Evolutionary conservation across 2,329 filamentous ascomycete genomes (phyloP).

Genomic region (Fusarium sublunatum): DNA sequence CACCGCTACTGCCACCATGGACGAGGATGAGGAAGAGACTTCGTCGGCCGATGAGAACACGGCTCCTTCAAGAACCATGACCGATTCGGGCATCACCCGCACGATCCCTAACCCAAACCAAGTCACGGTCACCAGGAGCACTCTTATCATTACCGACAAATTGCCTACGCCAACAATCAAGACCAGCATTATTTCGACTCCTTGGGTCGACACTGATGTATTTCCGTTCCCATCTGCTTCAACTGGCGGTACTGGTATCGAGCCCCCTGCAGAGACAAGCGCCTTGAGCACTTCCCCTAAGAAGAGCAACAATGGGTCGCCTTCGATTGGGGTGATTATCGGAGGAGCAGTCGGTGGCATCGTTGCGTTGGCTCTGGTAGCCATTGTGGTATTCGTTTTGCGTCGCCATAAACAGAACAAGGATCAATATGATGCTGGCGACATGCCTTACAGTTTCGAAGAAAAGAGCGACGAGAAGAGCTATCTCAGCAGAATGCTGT

Average conservation of each 20-base stretch:
- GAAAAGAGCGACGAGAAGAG: slow-evolving; percentile 43
- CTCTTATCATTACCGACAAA: slow-evolving; percentile 47
- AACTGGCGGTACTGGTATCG: slow-evolving; percentile 12
- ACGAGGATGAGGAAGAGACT: slow-evolving; percentile 5
- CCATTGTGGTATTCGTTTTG: slow-evolving; percentile 40
- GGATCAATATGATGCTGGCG: slow-evolving; percentile 13
- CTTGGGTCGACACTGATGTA: slow-evolving; percentile 4
- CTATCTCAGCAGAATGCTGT: slow-evolving; percentile 39
- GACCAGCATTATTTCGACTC: slow-evolving; percentile 13
- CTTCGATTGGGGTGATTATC: slow-evolving; percentile 49
- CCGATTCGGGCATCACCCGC: slow-evolving; percentile 53
- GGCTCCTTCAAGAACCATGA: slow-evolving; percentile 41
- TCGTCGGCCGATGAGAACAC: slow-evolving; percentile 5
- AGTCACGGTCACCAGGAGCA: slow-evolving; percentile 52
- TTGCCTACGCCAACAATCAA: slow-evolving; percentile 32
- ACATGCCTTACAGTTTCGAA: slow-evolving; percentile 35
- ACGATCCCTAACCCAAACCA: slow-evolving; percentile 51
- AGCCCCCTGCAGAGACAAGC: slow-evolving; percentile 27
- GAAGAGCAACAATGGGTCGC: slow-evolving; percentile 9
- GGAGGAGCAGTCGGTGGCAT: slow-evolving; percentile 50
- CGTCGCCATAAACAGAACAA: slow-evolving; percentile 30
- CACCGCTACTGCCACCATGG: slow-evolving; percentile 4
- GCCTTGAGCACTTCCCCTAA: background rate
- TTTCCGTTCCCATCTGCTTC: slow-evolving; percentile 13
- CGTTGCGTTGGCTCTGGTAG: slow-evolving; percentile 42